A percentile compares a stretch with the other conserved stretches of the same genome.
Evolutionary conservation across 495 filamentous ascomycete genomes (phyloP).

Genomic region (Penicillium malachiteum): DNA sequence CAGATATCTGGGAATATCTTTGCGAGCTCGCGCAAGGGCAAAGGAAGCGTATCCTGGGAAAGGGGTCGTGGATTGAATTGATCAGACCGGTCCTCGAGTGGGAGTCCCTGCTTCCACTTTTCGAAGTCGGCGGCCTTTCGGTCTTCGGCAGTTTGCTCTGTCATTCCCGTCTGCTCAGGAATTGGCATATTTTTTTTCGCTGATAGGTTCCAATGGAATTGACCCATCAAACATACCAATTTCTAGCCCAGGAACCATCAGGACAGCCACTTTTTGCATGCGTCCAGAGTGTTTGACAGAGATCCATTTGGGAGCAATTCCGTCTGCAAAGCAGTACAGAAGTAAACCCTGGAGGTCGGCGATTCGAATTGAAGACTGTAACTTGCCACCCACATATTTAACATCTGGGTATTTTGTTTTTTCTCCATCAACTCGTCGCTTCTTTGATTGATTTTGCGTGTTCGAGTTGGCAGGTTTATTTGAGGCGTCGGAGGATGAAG

Average conservation of each 20-base stretch:
- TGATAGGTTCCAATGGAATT: constrained; percentile 46
- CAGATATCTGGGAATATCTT: constrained; percentile 83
- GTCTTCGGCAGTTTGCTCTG: constrained; percentile 21
- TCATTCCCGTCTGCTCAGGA: constrained; percentile 15
- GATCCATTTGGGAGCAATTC: constrained; percentile 80
- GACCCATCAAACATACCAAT: constrained; percentile 81
- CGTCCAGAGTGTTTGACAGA: constrained; percentile 70
- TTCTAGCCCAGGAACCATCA: constrained; percentile 92
- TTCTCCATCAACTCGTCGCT: constrained; percentile 49
- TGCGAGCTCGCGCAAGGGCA: constrained; percentile 66
- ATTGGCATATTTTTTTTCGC: constrained; percentile 5
- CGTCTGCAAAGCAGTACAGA: constrained; percentile 90
- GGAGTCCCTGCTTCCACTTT: constrained; percentile 46
- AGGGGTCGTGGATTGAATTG: constrained; percentile 75
- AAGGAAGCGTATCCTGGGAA: constrained; percentile 56
- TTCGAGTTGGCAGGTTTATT: no score
- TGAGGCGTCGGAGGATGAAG: no score
- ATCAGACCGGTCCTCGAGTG: constrained; percentile 36
- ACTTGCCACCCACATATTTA: constrained; percentile 61
- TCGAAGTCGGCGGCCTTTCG: constrained; percentile 33
- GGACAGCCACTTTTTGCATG: constrained; percentile 80
- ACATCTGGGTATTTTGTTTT: constrained; percentile 76
- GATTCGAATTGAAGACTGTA: constrained; percentile 75
- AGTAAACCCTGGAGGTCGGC: constrained; percentile 76
- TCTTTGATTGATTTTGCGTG: constrained; percentile 12